Conservation (phyloP, 148 eudicot species). For the Amaranthus hypochondriacus region DNA sequence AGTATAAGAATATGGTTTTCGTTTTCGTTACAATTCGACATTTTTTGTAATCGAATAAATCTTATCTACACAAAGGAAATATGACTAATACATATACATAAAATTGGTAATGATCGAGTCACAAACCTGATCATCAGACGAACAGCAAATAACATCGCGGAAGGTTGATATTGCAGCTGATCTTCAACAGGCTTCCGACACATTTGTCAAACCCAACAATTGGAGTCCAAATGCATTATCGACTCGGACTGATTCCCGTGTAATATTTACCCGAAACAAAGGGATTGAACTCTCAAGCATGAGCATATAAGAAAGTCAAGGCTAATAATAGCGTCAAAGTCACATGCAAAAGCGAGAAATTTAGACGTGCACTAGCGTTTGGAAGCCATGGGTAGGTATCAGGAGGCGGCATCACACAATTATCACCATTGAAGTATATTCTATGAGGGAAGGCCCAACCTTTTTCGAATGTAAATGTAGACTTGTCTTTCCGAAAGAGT, state of each 20-base stretch:
- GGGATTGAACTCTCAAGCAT: constrained; percentile 18
- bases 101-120: constrained; percentile 18
- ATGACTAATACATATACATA: constrained; percentile 2
- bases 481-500: constrained; percentile 22
- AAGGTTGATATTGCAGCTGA: constrained; percentile 3
- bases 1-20: constrained; percentile 2
- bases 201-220: constrained; percentile 7
- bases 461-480: constrained; percentile 48
- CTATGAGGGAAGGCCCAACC: constrained; percentile 76
- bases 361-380: constrained; percentile 30
- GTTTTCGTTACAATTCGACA: constrained; percentile 6
- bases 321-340: constrained; percentile 24
- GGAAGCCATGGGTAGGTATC: constrained; percentile 60
- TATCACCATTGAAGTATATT: constrained; percentile 68
- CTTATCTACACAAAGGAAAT: background rate
- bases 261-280: background rate
- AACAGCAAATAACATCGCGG: background rate
- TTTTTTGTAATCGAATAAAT: background rate
- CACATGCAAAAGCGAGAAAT: constrained; percentile 18
- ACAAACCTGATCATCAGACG: constrained; percentile 28
- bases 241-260: background rate
- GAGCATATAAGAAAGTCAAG: constrained; percentile 25
- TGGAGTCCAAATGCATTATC: constrained; percentile 1
- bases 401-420: constrained; percentile 69
- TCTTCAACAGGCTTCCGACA: constrained; percentile 22